phyloP scores from a whole-genome alignment of 192 early-diverging fungal species.

The Backusella morwellensis region DNA sequence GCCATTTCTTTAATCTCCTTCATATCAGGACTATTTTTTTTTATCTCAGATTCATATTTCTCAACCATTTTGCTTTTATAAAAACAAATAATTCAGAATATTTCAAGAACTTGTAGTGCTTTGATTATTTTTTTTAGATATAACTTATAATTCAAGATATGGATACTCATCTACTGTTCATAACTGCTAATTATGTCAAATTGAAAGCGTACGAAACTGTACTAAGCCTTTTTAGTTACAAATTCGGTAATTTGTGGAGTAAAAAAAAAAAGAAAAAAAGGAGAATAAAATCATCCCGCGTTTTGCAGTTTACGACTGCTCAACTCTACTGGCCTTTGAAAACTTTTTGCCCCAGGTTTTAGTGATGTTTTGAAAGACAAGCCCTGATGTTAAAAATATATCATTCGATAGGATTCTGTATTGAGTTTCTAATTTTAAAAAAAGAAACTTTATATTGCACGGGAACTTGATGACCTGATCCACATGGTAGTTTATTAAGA shows the following conservation, averaged over 20 bases:
- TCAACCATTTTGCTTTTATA: neutral
- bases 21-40: neutral
- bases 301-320: neutral
- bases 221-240: neutral
- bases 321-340: neutral
- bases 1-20: neutral
- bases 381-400: neutral
- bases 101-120: neutral
- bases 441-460: neutral
- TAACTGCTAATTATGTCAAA: neutral
- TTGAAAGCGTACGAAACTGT: neutral
- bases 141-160: neutral
- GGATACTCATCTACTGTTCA: neutral
- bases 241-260: neutral
- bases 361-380: neutral
- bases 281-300: neutral
- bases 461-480: neutral
- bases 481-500: too few species aligned
- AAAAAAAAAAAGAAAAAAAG: neutral
- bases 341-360: neutral
- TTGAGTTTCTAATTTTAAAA: neutral
- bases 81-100: neutral
- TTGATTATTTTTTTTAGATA: neutral
- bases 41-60: neutral
- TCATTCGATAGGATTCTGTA: neutral